Evolutionary conservation across 2,329 filamentous ascomycete species (phyloP).

Genomic region (Ceratocystis diversiconidia): DNA sequence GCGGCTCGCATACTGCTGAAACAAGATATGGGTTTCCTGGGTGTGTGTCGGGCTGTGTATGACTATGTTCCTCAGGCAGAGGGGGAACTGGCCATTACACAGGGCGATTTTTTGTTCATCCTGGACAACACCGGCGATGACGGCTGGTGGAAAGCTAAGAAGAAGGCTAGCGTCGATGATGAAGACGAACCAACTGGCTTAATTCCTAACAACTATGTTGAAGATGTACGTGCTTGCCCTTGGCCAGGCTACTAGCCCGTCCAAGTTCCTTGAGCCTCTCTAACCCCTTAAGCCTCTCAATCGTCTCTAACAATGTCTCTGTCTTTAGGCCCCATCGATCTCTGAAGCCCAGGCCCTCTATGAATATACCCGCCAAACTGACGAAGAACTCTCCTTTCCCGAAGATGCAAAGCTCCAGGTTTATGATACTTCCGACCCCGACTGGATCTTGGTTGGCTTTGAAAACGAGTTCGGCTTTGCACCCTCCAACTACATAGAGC

Average conservation of each 20-base stretch:
- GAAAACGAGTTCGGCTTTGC: slow-evolving; percentile 85
- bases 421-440: slow-evolving; percentile 80
- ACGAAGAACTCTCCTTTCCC: slow-evolving; percentile 90
- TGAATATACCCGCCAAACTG: slow-evolving; percentile 92
- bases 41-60: slow-evolving; percentile 80
- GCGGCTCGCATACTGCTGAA: not conserved
- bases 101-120: slow-evolving; percentile 81
- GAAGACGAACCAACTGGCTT: slow-evolving; percentile 84
- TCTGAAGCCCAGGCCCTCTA: slow-evolving; percentile 74
- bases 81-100: slow-evolving; percentile 68
- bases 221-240: slow-evolving; percentile 48
- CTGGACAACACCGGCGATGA: slow-evolving; percentile 64
- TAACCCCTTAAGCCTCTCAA: not conserved
- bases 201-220: slow-evolving; percentile 88
- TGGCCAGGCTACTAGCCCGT: not conserved
- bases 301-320: slow-evolving; percentile 13
- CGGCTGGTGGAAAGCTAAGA: slow-evolving; percentile 95
- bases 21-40: slow-evolving; percentile 70
- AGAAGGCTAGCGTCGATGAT: slow-evolving; percentile 67
- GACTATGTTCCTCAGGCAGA: slow-evolving; percentile 81
- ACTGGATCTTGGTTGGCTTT: slow-evolving; percentile 87
- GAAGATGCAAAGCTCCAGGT: slow-evolving; percentile 75
- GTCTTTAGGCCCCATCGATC: slow-evolving; percentile 40
- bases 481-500: slow-evolving; percentile 88
- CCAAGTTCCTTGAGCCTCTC: not conserved